Conservation (phyloP, 2,329 filamentous ascomycete genomes). For the Scedosporium boydii region DNA sequence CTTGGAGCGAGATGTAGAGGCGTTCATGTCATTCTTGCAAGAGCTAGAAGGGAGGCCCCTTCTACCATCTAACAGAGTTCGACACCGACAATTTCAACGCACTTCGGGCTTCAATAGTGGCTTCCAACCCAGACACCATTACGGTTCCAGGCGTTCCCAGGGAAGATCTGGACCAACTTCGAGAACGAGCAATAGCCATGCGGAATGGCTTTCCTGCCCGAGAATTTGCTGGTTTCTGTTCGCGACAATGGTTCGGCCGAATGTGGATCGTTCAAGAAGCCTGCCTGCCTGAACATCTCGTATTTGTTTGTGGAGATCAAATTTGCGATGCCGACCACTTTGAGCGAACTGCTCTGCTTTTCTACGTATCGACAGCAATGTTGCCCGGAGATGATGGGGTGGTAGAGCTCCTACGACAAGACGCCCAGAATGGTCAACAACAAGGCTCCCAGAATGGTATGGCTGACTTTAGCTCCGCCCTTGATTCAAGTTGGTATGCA, state of each 20-base stretch:
- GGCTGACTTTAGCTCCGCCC: background rate
- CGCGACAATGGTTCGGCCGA: background rate
- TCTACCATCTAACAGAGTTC: background rate
- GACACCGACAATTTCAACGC: background rate
- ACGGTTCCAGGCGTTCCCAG: background rate
- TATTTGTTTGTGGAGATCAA: background rate
- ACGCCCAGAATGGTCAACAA: too few relatives aligned
- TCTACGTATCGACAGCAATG: background rate
- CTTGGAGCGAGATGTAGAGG: background rate
- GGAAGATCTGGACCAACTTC: background rate
- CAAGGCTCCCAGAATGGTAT: background rate
- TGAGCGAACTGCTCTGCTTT: background rate
- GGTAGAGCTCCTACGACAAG: too few relatives aligned
- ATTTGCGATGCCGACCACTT: background rate
- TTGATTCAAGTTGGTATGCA: background rate
- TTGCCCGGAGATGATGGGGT: background rate
- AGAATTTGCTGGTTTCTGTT: background rate
- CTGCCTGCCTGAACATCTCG: background rate
- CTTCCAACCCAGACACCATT: background rate
- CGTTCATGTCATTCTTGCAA: background rate
- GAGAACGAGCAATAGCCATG: background rate
- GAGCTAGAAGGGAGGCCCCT: background rate
- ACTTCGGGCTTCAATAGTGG: background rate
- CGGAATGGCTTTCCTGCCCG: background rate
- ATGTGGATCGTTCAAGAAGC: background rate